A percentile compares a stretch with the other conserved stretches of the same genome.
Evolutionary conservation across 805 yeast genomes (phyloP).

Genomic region (Candida orba): DNA sequence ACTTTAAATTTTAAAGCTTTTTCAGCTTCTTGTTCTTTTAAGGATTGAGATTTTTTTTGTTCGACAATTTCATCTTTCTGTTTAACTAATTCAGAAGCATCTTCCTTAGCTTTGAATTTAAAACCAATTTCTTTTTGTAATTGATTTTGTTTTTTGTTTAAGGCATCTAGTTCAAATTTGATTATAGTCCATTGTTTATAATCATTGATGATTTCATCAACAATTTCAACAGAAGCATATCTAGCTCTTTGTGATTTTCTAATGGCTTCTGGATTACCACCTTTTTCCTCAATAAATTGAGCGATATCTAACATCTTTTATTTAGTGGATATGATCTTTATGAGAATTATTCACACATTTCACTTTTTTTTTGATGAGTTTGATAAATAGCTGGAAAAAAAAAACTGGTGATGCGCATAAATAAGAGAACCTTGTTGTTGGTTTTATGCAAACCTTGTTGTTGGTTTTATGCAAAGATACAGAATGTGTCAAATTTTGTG

Average conservation of each 20-base stretch:
- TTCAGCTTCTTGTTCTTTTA: conserved; percentile 76
- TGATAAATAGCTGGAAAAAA: too few species aligned
- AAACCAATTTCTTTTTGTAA: conserved; percentile 90
- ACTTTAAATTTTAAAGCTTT: conserved; percentile 69
- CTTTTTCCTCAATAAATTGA: conserved; percentile 91
- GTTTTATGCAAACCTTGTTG: too few species aligned
- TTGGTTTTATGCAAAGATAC: too few species aligned
- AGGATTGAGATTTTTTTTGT: conserved; percentile 59
- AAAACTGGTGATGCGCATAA: too few species aligned
- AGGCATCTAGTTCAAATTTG: conserved; percentile 83
- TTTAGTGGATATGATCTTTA: not conserved
- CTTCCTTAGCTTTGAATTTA: conserved; percentile 92
- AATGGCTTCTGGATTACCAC: conserved; percentile 89
- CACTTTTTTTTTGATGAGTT: not conserved
- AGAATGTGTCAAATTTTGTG: too few species aligned
- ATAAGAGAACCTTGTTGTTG: too few species aligned
- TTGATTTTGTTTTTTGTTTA: conserved; percentile 82
- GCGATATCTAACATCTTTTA: conserved; percentile 78
- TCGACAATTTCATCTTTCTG: conserved; percentile 70
- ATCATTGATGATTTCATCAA: conserved; percentile 87
- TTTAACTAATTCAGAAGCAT: conserved; percentile 75
- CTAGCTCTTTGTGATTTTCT: conserved; percentile 88
- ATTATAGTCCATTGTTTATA: conserved; percentile 90
- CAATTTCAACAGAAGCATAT: conserved; percentile 90
- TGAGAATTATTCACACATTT: not conserved